phyloP scores from a whole-genome alignment of 1,284 basidiomycete species.

The Takashimella tepidaria region DNA sequence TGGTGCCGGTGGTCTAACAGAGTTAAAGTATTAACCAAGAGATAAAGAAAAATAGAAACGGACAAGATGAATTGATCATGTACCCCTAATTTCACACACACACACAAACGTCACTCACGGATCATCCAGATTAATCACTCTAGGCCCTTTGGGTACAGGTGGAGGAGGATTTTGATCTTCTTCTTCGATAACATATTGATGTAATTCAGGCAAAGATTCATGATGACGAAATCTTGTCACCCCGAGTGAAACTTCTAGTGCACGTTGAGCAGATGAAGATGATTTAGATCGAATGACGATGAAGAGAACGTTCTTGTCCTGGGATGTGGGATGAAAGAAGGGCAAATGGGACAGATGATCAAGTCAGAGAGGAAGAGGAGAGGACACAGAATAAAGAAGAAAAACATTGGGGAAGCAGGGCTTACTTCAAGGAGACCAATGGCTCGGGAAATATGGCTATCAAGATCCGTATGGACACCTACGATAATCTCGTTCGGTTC shows the following conservation, averaged over 20 bases:
- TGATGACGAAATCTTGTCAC: slow-evolving; percentile 44
- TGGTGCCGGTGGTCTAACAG: not conserved
- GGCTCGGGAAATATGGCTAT: slow-evolving; percentile 32
- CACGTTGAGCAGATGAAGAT: slow-evolving; percentile 32
- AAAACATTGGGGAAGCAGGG: too few species aligned
- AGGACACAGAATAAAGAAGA: too few species aligned
- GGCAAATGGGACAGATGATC: too few species aligned
- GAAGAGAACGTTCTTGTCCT: slow-evolving; percentile 40
- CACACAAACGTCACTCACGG: slow-evolving; percentile 7
- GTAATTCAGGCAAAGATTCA: slow-evolving; percentile 34
- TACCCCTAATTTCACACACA: too few species aligned
- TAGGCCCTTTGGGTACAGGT: slow-evolving; percentile 17
- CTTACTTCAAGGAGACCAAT: slow-evolving; percentile 33
- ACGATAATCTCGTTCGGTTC: slow-evolving; percentile 46
- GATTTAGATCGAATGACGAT: slow-evolving; percentile 37
- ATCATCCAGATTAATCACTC: slow-evolving; percentile 44
- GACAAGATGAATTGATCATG: not conserved
- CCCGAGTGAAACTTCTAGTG: slow-evolving; percentile 39
- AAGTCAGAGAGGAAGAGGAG: too few species aligned
- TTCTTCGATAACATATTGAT: slow-evolving; percentile 45
- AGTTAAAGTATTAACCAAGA: not conserved
- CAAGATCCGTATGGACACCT: slow-evolving; percentile 26
- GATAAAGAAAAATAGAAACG: not conserved
- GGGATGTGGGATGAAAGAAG: too few species aligned
- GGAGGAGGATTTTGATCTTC: slow-evolving; percentile 14